Evolutionary conservation across 441 rosid genomes (phyloP), one percentile per base, ranked within the genome.

Genomic region (Arabidopsis lyrata): DNA sequence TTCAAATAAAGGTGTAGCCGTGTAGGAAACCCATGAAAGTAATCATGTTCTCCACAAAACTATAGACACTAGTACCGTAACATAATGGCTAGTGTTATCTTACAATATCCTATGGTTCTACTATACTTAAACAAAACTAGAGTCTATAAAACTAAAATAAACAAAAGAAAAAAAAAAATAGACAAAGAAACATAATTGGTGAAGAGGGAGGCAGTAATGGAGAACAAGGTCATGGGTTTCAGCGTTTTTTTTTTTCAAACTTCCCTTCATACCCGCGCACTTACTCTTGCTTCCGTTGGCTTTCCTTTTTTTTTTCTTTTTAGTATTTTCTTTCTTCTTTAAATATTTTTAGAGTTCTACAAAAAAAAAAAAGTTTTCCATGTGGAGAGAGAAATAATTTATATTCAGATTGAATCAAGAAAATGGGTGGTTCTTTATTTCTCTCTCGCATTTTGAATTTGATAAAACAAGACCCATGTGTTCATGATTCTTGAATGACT

Each of bases 241-340:
- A 86, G 92, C 86, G 85, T 83, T 82, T 38, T 0, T 20, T 36
- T 41, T 70, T 84, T 90, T 87, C 90, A 87, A 91, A 88, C 87
- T 71, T 52, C 11, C 71, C 77, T 69, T 83, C 89, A 80, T 72
- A 72, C 88, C 95, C 97, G 96, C 95, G 88, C 97, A 81, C 89
- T 77, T 39, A 59, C 71, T 68, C 84, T 83, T 74, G 83, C 81
- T 81, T 83, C 84, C 90, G 84, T 87, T 87, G 86, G 65, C 80
- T 81, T 73, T 78, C 55, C 73, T 47, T 49, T 44, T 6, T 11
- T 44, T 6, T 11, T 5, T 22, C 22, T 47, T 74, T 5, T 0
- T 20, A 16, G 4, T 22, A 6, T 15, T 48, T 2, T 10, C 5
- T 2, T 58, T 36, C 31, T 36, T 35, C 8, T 57, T 57, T 22